These are phyloP conservation scores for Pelargonium cotyledonis DNA, from an alignment of 441 rosid genomes.

Conservation along the genomic window DNA sequence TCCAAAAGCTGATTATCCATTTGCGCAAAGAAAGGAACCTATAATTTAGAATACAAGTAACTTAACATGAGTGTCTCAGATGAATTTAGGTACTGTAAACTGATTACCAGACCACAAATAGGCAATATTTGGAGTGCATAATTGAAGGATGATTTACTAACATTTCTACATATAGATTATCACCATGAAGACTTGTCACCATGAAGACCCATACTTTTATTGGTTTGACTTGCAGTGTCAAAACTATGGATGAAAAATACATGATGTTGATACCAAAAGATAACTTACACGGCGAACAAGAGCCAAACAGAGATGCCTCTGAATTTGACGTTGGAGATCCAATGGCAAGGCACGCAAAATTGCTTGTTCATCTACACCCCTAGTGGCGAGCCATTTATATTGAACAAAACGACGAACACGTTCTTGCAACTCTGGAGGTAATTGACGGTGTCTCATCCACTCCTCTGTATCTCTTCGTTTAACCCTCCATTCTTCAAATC, in stretches of 20 bases:
- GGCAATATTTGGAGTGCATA: too few relatives aligned
- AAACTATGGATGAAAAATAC: not conserved
- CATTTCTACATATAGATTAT: too few relatives aligned
- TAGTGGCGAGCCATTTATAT: slow-evolving; percentile 86
- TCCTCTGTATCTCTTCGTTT: slow-evolving; percentile 90
- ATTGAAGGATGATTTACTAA: too few relatives aligned
- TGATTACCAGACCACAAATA: too few relatives aligned
- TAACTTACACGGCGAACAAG: slow-evolving; percentile 79
- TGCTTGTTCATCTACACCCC: slow-evolving; percentile 83
- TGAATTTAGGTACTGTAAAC: too few relatives aligned
- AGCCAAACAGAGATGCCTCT: slow-evolving; percentile 79
- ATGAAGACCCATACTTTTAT: too few relatives aligned
- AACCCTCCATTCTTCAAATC: slow-evolving; percentile 92
- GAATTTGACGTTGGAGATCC: slow-evolving; percentile 85
- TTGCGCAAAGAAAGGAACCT: slow-evolving; percentile 92
- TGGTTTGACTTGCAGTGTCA: not conserved
- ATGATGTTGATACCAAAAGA: not conserved
- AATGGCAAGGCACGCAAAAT: slow-evolving; percentile 67
- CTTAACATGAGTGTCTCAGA: not conserved
- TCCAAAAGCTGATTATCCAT: slow-evolving; percentile 89
- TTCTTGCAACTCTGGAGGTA: slow-evolving; percentile 65
- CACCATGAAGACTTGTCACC: too few relatives aligned
- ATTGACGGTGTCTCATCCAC: slow-evolving; percentile 97
- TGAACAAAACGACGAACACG: slow-evolving; percentile 72
- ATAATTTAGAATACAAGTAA: slow-evolving; percentile 13